phyloP scores from a whole-genome alignment of 163 green algal species.

The Scenedesmus sp. region DNA sequence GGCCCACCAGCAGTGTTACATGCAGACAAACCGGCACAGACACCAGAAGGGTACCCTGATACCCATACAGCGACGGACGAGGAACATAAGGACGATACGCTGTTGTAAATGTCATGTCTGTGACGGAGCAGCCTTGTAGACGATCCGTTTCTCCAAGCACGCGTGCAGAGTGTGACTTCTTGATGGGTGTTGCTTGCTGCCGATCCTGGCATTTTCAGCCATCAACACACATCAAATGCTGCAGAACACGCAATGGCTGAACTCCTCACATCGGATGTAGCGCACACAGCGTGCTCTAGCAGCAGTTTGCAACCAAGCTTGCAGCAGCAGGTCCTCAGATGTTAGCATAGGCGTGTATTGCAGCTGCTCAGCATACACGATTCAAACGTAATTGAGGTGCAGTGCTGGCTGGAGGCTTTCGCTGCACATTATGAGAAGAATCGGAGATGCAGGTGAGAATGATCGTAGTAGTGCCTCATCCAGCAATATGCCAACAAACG shows the following conservation, averaged over 20 bases:
- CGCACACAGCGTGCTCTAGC: conserved; percentile 38
- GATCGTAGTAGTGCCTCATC: no score
- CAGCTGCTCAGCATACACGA: no score
- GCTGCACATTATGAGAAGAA: no score
- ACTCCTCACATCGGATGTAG: conserved; percentile 52
- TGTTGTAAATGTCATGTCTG: no score
- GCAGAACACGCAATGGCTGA: conserved; percentile 4
- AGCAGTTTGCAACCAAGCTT: no score
- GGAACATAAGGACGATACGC: not conserved
- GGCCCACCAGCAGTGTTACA: not conserved
- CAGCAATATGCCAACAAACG: no score
- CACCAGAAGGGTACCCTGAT: not conserved
- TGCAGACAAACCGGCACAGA: not conserved
- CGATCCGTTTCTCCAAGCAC: not conserved
- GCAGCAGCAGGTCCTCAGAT: no score
- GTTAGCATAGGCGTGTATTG: no score
- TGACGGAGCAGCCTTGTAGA: not conserved
- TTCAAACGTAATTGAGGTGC: no score
- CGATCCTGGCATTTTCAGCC: not conserved
- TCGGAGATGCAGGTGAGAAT: no score
- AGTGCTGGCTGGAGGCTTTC: no score
- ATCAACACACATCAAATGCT: not conserved
- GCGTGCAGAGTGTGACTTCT: not conserved
- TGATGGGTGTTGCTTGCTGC: not conserved
- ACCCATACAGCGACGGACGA: not conserved